Conservation (phyloP, 352 stramenopile species). For the Elongisporangium anandrum region DNA sequence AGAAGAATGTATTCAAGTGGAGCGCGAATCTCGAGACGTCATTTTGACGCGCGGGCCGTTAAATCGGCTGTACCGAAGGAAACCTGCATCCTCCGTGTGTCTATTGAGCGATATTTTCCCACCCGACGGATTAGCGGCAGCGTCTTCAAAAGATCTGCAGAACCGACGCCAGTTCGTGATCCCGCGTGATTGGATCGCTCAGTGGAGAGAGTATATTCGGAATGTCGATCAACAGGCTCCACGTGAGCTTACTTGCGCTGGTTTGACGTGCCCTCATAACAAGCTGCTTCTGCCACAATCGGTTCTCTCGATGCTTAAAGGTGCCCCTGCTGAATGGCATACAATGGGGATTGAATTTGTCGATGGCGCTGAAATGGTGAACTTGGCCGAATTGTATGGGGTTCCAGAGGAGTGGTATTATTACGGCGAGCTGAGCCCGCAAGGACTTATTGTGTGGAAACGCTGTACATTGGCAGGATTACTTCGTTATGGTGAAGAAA, state of each 20-base stretch:
- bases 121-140: slow-evolving; percentile 8
- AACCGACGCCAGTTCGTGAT: slow-evolving; percentile 55
- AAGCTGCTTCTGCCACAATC: slow-evolving; percentile 50
- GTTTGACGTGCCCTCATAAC: slow-evolving; percentile 45
- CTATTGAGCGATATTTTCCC: slow-evolving; percentile 45
- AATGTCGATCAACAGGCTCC: slow-evolving; percentile 47
- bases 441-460: slow-evolving; percentile 31
- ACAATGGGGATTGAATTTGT: slow-evolving; percentile 61
- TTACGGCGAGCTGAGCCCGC: slow-evolving; percentile 33
- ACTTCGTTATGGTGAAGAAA: slow-evolving; percentile 18
- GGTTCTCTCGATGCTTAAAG: slow-evolving; percentile 36
- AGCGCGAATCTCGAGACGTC: slow-evolving; percentile 51
- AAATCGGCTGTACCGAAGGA: slow-evolving; percentile 44
- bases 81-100: slow-evolving; percentile 18
- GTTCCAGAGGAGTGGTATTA: slow-evolving; percentile 39
- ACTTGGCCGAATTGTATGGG: slow-evolving; percentile 55
- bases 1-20: slow-evolving; percentile 47
- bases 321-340: slow-evolving; percentile 28
- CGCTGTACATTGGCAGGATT: slow-evolving; percentile 40
- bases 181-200: slow-evolving; percentile 41
- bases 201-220: slow-evolving; percentile 73
- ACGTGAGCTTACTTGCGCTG: slow-evolving; percentile 19
- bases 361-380: slow-evolving; percentile 48
- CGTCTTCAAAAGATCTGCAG: slow-evolving; percentile 17
- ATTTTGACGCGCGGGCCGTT: slow-evolving; percentile 50